Evolutionary conservation across 805 yeast genomes (phyloP).

Genomic region (Hagleromyces aurorensis): DNA sequence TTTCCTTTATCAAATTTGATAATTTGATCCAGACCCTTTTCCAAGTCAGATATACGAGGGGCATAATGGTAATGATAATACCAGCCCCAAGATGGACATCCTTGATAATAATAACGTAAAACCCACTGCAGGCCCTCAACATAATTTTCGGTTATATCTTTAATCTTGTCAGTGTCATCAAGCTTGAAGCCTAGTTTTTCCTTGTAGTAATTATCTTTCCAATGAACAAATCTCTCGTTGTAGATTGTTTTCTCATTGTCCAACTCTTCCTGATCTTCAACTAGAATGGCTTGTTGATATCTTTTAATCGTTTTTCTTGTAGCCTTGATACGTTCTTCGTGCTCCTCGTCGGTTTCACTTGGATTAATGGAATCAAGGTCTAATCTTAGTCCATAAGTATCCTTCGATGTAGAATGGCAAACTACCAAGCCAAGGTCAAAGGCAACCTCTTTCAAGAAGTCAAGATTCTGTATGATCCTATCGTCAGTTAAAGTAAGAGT

Average conservation of each 20-base stretch:
- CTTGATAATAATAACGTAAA: conserved; percentile 78
- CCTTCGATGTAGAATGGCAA: conserved; percentile 52
- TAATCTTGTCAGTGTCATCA: conserved; percentile 49
- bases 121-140: conserved; percentile 98
- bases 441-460: conserved; percentile 56
- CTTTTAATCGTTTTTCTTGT: conserved; percentile 49
- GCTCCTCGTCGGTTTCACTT: conserved; percentile 59
- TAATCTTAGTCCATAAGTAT: conserved; percentile 49
- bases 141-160: conserved; percentile 67
- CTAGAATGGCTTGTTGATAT: conserved; percentile 52
- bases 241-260: conserved; percentile 53
- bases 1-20: conserved; percentile 57
- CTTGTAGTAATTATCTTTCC: conserved; percentile 84
- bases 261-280: conserved; percentile 48
- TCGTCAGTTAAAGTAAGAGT: conserved; percentile 37
- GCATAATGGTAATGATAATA: conserved; percentile 83
- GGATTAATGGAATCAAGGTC: conserved; percentile 72
- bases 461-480: conserved; percentile 37
- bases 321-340: conserved; percentile 41
- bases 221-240: conserved; percentile 60
- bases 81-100: conserved; percentile 96
- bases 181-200: conserved; percentile 68
- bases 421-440: conserved; percentile 59
- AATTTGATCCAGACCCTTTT: conserved; percentile 57
- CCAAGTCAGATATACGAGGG: conserved; percentile 86